Conservation (phyloP, 1,284 basidiomycete genomes). For the Psilocybe mexicana region DNA sequence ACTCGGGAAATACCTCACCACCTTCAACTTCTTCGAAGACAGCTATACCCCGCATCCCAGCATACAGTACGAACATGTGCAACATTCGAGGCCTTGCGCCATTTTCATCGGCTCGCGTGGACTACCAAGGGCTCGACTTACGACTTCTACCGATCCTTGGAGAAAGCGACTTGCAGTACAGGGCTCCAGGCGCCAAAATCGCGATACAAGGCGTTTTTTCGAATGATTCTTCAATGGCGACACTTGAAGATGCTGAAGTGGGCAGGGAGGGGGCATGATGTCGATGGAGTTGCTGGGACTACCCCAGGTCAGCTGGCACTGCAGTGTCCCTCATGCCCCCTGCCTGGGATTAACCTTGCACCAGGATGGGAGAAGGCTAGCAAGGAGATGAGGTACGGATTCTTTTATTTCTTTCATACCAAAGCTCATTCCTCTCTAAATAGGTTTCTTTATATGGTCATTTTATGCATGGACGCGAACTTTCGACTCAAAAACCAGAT, state of each 20-base stretch:
- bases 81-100: neutral
- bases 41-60: constrained; percentile 7
- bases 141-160: constrained; percentile 5
- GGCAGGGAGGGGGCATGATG: constrained; percentile 1
- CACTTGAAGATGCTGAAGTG: constrained; percentile 11
- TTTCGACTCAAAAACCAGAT: constrained; percentile 14
- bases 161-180: constrained; percentile 23
- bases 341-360: constrained; percentile 1
- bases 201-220: neutral
- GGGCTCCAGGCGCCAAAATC: constrained; percentile 8
- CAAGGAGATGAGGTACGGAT: too few species aligned
- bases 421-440: too few species aligned
- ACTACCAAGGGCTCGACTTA: constrained; percentile 2
- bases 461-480: constrained; percentile 7
- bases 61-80: neutral
- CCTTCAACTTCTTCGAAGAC: constrained; percentile 8
- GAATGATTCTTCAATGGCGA: neutral
- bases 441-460: constrained; percentile 13
- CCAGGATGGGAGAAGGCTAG: constrained; percentile 5
- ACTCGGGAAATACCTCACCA: neutral
- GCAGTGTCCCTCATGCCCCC: constrained; percentile 4
- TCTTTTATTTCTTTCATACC: too few species aligned
- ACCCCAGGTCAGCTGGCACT: neutral
- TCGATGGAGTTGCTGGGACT: neutral
- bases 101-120: constrained; percentile 16